Evolutionary conservation across 495 filamentous ascomycete genomes (phyloP).

Genomic region (Trichoderma asperelloides): DNA sequence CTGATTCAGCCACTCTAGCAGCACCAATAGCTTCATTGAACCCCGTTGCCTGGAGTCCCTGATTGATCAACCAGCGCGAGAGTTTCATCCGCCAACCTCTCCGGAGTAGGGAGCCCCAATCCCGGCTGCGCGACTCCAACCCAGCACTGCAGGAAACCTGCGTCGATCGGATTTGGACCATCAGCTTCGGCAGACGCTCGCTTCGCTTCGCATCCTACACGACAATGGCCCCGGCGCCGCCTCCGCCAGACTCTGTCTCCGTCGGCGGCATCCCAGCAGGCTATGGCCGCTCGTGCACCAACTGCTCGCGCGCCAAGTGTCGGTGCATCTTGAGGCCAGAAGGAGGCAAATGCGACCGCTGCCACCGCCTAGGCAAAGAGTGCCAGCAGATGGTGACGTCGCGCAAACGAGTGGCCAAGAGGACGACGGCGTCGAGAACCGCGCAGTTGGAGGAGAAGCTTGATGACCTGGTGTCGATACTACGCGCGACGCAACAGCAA

Average conservation of each 20-base stretch:
- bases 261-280: slow-evolving; percentile 21
- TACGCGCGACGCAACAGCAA: slow-evolving; percentile 16
- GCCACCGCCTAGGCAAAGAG: slow-evolving; percentile 32
- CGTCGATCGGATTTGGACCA: background rate
- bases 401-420: slow-evolving; percentile 26
- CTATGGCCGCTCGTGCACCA: slow-evolving; percentile 46
- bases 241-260: background rate
- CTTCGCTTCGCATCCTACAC: background rate
- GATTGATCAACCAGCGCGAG: background rate
- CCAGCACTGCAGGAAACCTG: background rate
- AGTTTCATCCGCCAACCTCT: background rate
- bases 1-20: slow-evolving; percentile 2
- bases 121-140: background rate
- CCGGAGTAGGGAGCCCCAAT: slow-evolving; percentile 5
- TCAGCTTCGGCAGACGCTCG: background rate
- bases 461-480: slow-evolving; percentile 34
- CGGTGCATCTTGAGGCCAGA: slow-evolving; percentile 37
- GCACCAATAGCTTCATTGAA: background rate
- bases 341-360: slow-evolving; percentile 43
- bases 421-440: slow-evolving; percentile 23
- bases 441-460: slow-evolving; percentile 38
- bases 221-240: slow-evolving; percentile 6
- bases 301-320: slow-evolving; percentile 48
- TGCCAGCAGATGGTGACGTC: slow-evolving; percentile 31
- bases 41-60: background rate